Evolutionary conservation across 2,329 filamentous ascomycete genomes (phyloP), one percentile per base, ranked within the genome.

Genomic region (Fusarium sp.): DNA sequence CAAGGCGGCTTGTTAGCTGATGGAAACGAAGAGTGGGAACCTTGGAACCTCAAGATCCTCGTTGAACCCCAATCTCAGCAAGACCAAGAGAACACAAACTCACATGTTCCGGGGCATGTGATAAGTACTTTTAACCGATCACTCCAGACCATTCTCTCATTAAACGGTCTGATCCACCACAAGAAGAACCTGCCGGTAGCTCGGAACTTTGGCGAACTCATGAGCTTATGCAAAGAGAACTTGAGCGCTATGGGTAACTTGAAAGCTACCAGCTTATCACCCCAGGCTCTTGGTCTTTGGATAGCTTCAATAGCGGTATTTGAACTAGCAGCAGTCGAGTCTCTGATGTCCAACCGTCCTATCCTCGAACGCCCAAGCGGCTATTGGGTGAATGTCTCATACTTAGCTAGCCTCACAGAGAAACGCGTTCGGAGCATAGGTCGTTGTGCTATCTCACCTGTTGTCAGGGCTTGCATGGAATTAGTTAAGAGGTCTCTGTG

Each of bases 1-100:
- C 9, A 22, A 39, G 38, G 20, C 3, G 42, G 35, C 5, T 24
- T 66, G 3, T 13, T 20, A 0, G 57, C 36, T 7, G 64, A 66
- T 4, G 64, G 64, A 1, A 58, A 66, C 11, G 64, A 66, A 12
- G 64, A 66, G 13, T 66, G 64, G 50, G 64, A 66, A 3, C 61
- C 50, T 17, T 66, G 44, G 61, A 51, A 66, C 11, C 61, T 50
- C 4, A 66, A 57, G 18, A 32, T 66, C 6, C 4, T 66, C 7
- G 9, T 39, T 8, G 13, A 26, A 12, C 6, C 18, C 1, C 12
- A 6, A 5, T 3, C 5, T 7, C 3, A 4, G 35, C 4, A 11
- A 15, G 32, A 17, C 11, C 58, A 24, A 3, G 41, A 15, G 5
- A 28, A 12, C 2, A 36, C 38, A 17, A 51, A 35, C 15, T 11